Conservation (phyloP, 306 rosid species). For the Luffa aegyptiaca region DNA sequence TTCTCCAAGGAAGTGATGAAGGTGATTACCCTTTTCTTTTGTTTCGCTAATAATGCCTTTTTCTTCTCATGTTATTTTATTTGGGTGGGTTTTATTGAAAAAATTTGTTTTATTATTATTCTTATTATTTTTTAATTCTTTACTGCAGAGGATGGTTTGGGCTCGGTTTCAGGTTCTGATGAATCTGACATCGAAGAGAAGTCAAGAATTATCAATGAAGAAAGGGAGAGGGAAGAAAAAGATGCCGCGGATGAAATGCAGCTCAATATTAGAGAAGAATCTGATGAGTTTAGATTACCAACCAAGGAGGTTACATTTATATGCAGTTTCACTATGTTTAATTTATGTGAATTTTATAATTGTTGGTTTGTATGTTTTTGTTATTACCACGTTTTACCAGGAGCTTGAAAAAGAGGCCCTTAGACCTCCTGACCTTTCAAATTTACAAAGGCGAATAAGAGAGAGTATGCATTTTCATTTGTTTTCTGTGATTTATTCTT, state of each 20-base stretch:
- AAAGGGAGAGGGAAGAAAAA: constrained; percentile 29
- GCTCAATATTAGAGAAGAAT: constrained; percentile 61
- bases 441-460: constrained; percentile 69
- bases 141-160: constrained; percentile 14
- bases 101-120: background rate
- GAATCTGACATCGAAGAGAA: constrained; percentile 39
- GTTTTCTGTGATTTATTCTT: background rate
- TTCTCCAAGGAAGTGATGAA: constrained; percentile 65
- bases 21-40: constrained; percentile 10
- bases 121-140: background rate
- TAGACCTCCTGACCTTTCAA: constrained; percentile 71
- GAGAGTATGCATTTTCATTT: constrained; percentile 42
- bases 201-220: constrained; percentile 51
- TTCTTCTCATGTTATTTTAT: background rate
- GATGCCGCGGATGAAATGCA: constrained; percentile 59
- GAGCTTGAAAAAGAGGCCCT: constrained; percentile 67
- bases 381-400: constrained; percentile 24
- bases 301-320: constrained; percentile 40
- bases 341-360: background rate
- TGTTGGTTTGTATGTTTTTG: background rate
- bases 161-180: constrained; percentile 34
- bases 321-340: background rate
- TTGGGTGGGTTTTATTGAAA: background rate
- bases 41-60: background rate
- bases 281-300: constrained; percentile 85